Percentiles rank a stretch among this genome's conserved stretches.
phyloP scores from a whole-genome alignment of 305 asterid species.

The Galium porrigens region DNA sequence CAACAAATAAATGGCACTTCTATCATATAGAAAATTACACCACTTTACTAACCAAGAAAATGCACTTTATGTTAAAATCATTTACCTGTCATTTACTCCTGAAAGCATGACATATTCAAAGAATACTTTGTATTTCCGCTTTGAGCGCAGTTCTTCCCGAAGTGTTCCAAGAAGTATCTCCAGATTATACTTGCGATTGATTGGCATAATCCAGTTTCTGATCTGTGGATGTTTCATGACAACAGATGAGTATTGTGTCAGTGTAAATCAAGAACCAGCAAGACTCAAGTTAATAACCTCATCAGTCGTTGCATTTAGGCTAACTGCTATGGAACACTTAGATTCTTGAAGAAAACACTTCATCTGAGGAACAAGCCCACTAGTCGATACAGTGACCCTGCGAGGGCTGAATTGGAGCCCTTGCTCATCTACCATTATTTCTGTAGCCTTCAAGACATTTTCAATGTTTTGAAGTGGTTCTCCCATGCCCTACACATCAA shows the following conservation, averaged over 20 bases:
- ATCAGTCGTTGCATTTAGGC: conserved; percentile 86
- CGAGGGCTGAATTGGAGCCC: conserved; percentile 97
- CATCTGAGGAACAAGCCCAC: conserved; percentile 83
- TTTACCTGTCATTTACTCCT: conserved; percentile 83
- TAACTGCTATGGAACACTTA: conserved; percentile 77
- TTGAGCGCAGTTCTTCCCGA: conserved; percentile 50
- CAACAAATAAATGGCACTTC: not conserved
- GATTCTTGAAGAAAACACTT: conserved; percentile 73
- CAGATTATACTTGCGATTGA: conserved; percentile 82
- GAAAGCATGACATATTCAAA: conserved; percentile 95
- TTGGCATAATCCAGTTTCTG: conserved; percentile 95
- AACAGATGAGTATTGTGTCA: conserved; percentile 10
- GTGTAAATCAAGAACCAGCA: not conserved
- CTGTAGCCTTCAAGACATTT: conserved; percentile 73
- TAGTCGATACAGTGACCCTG: conserved; percentile 81
- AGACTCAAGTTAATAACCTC: conserved; percentile 39
- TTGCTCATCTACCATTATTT: conserved; percentile 76
- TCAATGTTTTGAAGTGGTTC: conserved; percentile 87
- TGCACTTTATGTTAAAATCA: not conserved
- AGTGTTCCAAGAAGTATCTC: conserved; percentile 71
- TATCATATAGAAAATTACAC: not conserved
- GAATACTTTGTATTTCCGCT: conserved; percentile 69
- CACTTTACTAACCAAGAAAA: not conserved
- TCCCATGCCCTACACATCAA: conserved; percentile 74
- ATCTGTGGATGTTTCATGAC: conserved; percentile 34